Evolutionary conservation across 352 stramenopile genomes (phyloP).

Genomic region (Phytophthora kernoviae): DNA sequence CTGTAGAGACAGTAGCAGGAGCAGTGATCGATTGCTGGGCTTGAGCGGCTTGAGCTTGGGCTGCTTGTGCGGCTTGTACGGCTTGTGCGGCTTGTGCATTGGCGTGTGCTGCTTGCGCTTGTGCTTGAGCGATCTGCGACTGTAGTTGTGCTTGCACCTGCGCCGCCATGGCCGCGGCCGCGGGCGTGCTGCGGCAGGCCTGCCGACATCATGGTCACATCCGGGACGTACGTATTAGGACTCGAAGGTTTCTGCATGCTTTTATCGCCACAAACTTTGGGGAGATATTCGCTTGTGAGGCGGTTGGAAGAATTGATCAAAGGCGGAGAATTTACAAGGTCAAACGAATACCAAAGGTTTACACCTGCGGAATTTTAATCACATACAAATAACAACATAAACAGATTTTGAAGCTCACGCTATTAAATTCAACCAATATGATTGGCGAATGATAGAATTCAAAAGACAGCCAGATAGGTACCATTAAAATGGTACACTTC

Average conservation of each 20-base stretch:
- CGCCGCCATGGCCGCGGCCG: slow-evolving; percentile 31
- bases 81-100: slow-evolving; percentile 2
- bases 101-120: slow-evolving; percentile 21
- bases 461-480: no score
- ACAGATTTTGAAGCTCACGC: no score
- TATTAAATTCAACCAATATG: no score
- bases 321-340: no score
- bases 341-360: no score
- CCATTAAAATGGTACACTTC: slow-evolving; percentile 2
- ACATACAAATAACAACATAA: no score
- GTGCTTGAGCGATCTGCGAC: slow-evolving; percentile 25
- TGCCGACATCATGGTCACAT: slow-evolving; percentile 30
- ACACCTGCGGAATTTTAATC: no score
- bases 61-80: not conserved
- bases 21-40: slow-evolving; percentile 2
- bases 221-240: slow-evolving; percentile 74
- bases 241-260: slow-evolving; percentile 66
- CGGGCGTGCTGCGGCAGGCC: slow-evolving; percentile 14
- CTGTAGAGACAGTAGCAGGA: not conserved
- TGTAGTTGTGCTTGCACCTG: slow-evolving; percentile 35
- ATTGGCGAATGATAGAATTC: no score
- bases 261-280: slow-evolving; percentile 58
- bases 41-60: slow-evolving; percentile 7
- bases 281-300: slow-evolving; percentile 59
- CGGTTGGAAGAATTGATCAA: no score